phyloP scores from a whole-genome alignment of 2,329 filamentous ascomycete genomes.

The Cadophora sp. region DNA sequence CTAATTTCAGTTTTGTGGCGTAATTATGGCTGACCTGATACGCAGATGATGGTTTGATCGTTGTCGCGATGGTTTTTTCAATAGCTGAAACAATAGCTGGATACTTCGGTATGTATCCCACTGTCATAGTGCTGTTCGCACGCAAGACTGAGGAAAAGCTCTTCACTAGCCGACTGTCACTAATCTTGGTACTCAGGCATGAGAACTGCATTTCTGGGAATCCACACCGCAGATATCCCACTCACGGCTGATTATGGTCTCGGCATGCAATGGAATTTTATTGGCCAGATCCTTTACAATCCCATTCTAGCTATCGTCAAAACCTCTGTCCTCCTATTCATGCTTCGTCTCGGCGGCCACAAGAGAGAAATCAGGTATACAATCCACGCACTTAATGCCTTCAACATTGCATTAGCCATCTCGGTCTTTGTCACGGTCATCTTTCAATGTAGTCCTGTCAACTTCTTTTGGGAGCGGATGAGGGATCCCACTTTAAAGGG shows the following conservation, averaged over 20 bases:
- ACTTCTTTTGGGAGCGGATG: slow-evolving; percentile 24
- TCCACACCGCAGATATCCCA: slow-evolving; percentile 9
- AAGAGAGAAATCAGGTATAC: slow-evolving; percentile 3
- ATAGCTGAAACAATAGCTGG: slow-evolving; percentile 6
- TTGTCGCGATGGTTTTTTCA: slow-evolving; percentile 7
- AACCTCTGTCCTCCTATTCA: slow-evolving; percentile 53
- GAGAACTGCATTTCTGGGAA: slow-evolving; percentile 14
- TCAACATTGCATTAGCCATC: slow-evolving; percentile 23
- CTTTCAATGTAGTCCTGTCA: slow-evolving; percentile 28
- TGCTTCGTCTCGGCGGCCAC: slow-evolving; percentile 48
- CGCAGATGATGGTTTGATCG: slow-evolving; percentile 15
- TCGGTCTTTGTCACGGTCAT: slow-evolving; percentile 21
- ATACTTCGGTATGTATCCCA: background rate
- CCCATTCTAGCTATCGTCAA: slow-evolving; percentile 54
- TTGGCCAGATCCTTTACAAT: slow-evolving; percentile 48
- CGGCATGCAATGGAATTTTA: slow-evolving; percentile 31
- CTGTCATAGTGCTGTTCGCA: background rate
- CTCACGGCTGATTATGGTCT: background rate
- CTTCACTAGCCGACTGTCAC: background rate
- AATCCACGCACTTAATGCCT: slow-evolving; percentile 13
- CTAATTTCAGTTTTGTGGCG: background rate
- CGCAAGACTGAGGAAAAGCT: background rate
- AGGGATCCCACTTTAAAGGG: slow-evolving; percentile 21
- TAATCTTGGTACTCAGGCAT: slow-evolving; percentile 6
- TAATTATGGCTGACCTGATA: background rate